Evolutionary conservation across 1,284 basidiomycete species (phyloP).

Genomic region (Irpex sp.): DNA sequence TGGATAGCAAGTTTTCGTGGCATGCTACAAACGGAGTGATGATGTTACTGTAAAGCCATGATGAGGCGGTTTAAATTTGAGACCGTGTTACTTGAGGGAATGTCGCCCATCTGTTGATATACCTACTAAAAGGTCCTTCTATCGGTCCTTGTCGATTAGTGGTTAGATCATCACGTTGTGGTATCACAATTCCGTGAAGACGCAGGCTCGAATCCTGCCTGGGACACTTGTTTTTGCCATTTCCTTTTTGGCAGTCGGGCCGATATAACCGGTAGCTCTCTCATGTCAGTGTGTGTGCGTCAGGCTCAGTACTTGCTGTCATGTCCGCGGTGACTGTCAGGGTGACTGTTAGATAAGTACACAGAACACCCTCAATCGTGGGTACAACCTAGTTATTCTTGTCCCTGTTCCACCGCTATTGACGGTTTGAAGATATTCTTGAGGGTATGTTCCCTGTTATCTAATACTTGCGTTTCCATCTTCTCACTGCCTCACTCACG

Average conservation of each 20-base stretch:
- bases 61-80: too few species aligned
- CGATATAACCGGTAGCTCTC: background rate
- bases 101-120: background rate
- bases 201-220: constrained; percentile 11
- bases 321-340: background rate
- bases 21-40: too few species aligned
- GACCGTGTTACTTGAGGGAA: too few species aligned
- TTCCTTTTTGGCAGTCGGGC: background rate
- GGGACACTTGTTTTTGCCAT: constrained; percentile 5
- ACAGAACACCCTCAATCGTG: too few species aligned
- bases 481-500: background rate
- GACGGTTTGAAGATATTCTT: too few species aligned
- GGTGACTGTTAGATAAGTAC: too few species aligned
- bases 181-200: constrained; percentile 9
- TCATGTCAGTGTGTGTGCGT: background rate
- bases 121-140: background rate
- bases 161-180: too few species aligned
- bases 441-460: background rate
- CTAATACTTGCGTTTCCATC: background rate
- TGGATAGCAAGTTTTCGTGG: too few species aligned
- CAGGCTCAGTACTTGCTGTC: background rate
- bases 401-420: background rate
- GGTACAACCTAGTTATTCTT: background rate
- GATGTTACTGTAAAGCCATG: too few species aligned
- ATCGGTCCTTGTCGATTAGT: too few species aligned